These are phyloP conservation scores for Lactarius hatsudake DNA, from an alignment of 768 basidiomycete species.

Conservation along the genomic window DNA sequence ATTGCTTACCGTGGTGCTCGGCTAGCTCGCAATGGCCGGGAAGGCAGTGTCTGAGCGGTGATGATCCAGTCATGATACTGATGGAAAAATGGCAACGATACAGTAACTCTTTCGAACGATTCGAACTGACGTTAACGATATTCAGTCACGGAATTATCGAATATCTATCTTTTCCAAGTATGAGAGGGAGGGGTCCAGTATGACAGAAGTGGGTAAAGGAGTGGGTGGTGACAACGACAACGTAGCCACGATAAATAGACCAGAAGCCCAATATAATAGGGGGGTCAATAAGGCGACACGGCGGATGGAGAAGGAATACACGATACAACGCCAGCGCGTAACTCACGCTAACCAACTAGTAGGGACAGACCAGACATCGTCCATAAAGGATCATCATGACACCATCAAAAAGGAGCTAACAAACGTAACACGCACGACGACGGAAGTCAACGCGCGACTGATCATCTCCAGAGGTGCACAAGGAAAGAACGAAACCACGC, in stretches of 20 bases:
- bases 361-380: constrained; percentile 17
- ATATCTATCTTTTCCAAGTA: constrained; percentile 12
- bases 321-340: constrained; percentile 15
- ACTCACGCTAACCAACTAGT: constrained; percentile 23
- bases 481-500: neutral
- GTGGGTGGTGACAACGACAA: constrained; percentile 2
- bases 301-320: constrained; percentile 13
- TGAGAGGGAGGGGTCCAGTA: constrained; percentile 1
- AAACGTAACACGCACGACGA: neutral
- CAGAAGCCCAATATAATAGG: neutral
- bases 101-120: neutral
- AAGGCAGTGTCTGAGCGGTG: neutral
- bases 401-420: constrained; percentile 2
- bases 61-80: neutral
- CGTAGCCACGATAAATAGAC: constrained; percentile 19
- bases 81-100: neutral
- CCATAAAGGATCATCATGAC: constrained; percentile 13
- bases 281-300: constrained; percentile 6
- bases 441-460: neutral
- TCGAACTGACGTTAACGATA: neutral
- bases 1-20: neutral
- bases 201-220: constrained; percentile 2
- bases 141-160: constrained; percentile 9
- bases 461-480: constrained; percentile 14
- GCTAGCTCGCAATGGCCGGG: neutral